Conservation (phyloP, 345 rosid genomes). For the Boechera stricta region DNA sequence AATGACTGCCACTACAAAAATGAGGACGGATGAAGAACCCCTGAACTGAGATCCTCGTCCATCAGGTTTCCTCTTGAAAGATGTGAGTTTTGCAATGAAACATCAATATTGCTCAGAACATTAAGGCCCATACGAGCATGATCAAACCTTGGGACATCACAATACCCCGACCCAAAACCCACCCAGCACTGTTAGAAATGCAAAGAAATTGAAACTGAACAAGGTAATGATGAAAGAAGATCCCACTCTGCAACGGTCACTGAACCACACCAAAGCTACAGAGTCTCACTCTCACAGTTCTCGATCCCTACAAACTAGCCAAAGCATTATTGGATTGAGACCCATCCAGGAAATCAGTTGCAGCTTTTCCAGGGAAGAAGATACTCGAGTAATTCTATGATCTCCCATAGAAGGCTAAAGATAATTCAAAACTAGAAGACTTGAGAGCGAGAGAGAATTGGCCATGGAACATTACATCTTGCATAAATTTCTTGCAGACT, state of each 20-base stretch:
- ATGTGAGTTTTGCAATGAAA: conserved; percentile 41
- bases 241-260: neutral
- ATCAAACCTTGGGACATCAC: neutral
- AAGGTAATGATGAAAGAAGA: neutral
- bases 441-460: conserved; percentile 68
- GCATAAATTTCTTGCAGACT: conserved; percentile 99
- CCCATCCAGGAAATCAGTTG: neutral
- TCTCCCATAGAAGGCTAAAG: conserved; percentile 49
- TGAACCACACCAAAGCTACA: neutral
- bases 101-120: conserved; percentile 41
- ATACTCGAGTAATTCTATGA: neutral
- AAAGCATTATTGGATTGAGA: neutral
- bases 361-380: neutral
- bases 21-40: conserved; percentile 62
- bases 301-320: conserved; percentile 15
- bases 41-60: conserved; percentile 57
- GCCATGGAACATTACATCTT: conserved; percentile 91
- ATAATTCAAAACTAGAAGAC: conserved; percentile 51
- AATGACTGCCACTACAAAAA: conserved; percentile 69
- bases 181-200: neutral
- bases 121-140: neutral
- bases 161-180: neutral
- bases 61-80: conserved; percentile 54
- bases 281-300: neutral
- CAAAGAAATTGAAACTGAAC: neutral